phyloP scores from a whole-genome alignment of 257 asterid species.

The Nyctanthes arbortristis region DNA sequence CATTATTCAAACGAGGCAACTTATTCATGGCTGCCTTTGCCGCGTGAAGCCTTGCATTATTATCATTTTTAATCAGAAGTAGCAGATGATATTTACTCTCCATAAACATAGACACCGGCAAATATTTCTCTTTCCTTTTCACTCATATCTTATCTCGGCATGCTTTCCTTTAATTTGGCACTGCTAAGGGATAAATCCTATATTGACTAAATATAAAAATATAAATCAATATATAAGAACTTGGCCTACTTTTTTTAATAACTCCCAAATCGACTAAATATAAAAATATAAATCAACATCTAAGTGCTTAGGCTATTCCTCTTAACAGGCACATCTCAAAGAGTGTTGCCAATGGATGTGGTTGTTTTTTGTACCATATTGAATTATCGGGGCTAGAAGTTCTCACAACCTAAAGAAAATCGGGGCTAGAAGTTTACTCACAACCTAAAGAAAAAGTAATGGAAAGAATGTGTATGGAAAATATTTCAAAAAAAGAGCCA shows the following conservation, averaged over 20 bases:
- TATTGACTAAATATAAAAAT: no score
- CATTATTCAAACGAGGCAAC: background rate
- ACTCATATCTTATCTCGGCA: background rate
- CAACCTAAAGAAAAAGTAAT: background rate
- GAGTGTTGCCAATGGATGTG: background rate
- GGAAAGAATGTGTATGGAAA: no score
- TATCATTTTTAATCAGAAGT: background rate
- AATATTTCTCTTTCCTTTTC: constrained; percentile 44
- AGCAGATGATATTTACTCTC: background rate
- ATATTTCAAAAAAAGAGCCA: no score
- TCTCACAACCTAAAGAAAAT: no score
- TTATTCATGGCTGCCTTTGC: background rate
- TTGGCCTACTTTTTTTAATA: no score
- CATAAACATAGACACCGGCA: constrained; percentile 28
- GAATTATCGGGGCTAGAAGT: no score
- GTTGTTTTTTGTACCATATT: background rate
- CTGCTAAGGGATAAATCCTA: no score
- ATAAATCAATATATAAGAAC: no score
- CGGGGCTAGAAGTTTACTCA: background rate
- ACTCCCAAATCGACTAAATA: no score
- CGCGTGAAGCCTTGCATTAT: background rate
- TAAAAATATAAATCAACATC: no score
- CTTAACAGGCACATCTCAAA: background rate
- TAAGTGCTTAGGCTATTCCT: no score
- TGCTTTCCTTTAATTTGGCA: background rate